Evolutionary conservation across 208 protist genomes (phyloP).

Genomic region (Leishmania turanica): DNA sequence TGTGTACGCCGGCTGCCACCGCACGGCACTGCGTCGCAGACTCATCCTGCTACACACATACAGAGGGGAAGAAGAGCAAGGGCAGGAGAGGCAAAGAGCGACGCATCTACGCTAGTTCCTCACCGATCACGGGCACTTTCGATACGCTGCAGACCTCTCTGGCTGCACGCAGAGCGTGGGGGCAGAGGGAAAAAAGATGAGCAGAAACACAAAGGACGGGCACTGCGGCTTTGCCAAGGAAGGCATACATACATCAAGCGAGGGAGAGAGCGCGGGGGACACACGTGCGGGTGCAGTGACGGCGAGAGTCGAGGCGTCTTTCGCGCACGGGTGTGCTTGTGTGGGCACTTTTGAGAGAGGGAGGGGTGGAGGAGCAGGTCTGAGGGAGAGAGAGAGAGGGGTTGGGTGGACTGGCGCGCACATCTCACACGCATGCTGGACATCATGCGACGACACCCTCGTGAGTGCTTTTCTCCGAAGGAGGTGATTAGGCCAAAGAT

Average conservation of each 20-base stretch:
- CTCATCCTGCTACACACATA: slow-evolving; percentile 3
- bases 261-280: neutral
- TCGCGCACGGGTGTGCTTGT: neutral
- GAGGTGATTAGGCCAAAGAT: neutral
- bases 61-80: neutral
- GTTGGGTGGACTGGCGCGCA: neutral
- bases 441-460: neutral
- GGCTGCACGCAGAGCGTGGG: neutral
- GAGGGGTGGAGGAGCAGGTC: neutral
- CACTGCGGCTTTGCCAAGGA: neutral
- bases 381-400: neutral
- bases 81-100: neutral
- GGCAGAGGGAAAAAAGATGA: neutral
- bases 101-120: neutral
- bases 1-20: slow-evolving; percentile 1
- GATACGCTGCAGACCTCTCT: neutral
- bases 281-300: neutral
- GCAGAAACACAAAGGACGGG: neutral
- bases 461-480: neutral
- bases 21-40: neutral
- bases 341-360: neutral
- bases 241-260: neutral
- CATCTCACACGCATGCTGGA: neutral
- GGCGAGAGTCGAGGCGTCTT: neutral
- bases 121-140: neutral